Base-by-base conservation (phyloP, 2,329 filamentous ascomycete species). In the Teratosphaeria zuluensis region DNA sequence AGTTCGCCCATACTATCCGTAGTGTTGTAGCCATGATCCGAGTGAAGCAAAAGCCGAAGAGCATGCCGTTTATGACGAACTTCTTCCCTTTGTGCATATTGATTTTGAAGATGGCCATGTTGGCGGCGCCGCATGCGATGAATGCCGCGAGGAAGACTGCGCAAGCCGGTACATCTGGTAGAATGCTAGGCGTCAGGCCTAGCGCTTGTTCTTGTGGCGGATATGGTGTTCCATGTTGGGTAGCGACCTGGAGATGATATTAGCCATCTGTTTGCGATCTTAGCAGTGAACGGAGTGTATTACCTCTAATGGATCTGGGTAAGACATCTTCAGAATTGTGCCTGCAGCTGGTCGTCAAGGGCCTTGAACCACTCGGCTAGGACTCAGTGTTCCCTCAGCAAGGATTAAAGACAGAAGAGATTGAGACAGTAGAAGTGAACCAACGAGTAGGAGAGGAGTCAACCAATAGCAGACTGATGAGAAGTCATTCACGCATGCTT, bases 131-230 rank as follows among this genome's bases (percentile, higher is more conserved):
- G n/a, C 69, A 72, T 51, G 68, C 51, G 46, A 77, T 62, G 65
- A 72, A 79, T 21, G 78, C 66, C 32, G 69, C 51, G 32, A 78
- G 69, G 62, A 78, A 76, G 38, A 78, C 68, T 1, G 74, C 65
- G 33, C 71, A 70, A 32, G 75, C 68, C 1, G 77, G 76, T 7
- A 78, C 68, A 57, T 79, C 77, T 54, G 75, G 61, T 3, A 62
- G 56, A 2, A 78, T 67, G 1, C 76, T 80, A 1, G 88, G 87
- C 6, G 74, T 64, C 21, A 84, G 81, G 58, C 86, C 86, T 16
- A 85, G 72, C 12, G 69, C 66, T 48, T 85, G 84, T 12, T 66
- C 72, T 53, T 59, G 57, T 8, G 62, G 62, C 12, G 59, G 58
- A 33, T 64, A 63, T 54, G 62, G 62, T 35, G 51, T 56, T 51